Conservation (phyloP, 106 monocot genomes). For the Iris macrosiphon region DNA sequence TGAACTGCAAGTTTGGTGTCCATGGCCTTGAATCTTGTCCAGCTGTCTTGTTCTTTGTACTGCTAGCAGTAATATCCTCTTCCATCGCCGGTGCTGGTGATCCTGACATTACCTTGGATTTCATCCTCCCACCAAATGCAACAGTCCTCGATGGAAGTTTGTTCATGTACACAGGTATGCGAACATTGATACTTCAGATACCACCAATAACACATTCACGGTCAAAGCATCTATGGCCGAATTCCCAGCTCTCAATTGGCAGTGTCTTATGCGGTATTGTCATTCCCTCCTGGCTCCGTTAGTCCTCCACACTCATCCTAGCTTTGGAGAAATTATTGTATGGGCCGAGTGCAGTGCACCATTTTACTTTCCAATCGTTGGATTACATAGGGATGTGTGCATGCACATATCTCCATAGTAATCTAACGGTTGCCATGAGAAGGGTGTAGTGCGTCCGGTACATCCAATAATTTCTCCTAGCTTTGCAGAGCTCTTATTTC, state of each 20-base stretch:
- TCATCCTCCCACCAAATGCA: constrained; percentile 1
- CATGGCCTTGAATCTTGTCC: neutral
- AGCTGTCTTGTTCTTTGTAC: neutral
- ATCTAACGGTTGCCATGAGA: too few species aligned
- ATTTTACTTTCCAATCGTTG: too few species aligned
- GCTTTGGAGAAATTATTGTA: too few species aligned
- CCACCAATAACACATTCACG: neutral
- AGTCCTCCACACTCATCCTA: neutral
- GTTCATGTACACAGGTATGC: constrained; percentile 13
- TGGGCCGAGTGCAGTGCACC: too few species aligned
- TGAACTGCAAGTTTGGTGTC: neutral
- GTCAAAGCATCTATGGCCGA: constrained; percentile 1
- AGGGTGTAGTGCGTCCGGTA: too few species aligned
- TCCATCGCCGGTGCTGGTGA: neutral
- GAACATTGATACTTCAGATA: neutral
- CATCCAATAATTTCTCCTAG: too few species aligned
- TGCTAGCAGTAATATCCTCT: neutral
- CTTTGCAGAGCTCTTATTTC: neutral
- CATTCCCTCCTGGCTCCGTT: neutral
- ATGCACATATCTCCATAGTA: too few species aligned
- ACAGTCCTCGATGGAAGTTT: neutral
- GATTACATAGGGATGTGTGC: too few species aligned
- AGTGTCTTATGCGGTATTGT: neutral
- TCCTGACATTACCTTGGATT: constrained; percentile 1
- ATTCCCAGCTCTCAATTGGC: constrained; percentile 6